A percentile compares a stretch with the other conserved stretches of the same genome.
Evolutionary conservation across 495 filamentous ascomycete genomes (phyloP).

Genomic region (Chaetomidium leptoderma): DNA sequence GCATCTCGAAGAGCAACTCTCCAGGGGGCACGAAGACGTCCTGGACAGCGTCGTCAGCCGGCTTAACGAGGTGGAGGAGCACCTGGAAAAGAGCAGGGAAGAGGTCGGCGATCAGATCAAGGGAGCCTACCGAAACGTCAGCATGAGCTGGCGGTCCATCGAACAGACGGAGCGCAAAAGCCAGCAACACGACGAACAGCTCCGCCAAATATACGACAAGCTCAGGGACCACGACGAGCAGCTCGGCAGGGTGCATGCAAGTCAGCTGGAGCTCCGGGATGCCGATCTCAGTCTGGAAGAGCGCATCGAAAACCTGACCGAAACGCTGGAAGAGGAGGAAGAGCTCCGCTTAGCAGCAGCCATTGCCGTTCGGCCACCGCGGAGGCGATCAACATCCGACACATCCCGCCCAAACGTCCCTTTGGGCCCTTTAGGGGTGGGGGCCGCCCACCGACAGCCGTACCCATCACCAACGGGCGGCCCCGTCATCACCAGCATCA

Average conservation of each 20-base stretch:
- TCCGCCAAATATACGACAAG: constrained; percentile 43
- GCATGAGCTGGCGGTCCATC: constrained; percentile 49
- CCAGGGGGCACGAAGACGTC: constrained; percentile 40
- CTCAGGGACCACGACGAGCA: constrained; percentile 39
- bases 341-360: constrained; percentile 17
- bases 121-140: constrained; percentile 47
- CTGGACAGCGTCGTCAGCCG: constrained; percentile 41
- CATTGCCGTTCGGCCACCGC: constrained; percentile 15
- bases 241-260: constrained; percentile 40
- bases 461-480: constrained; percentile 22
- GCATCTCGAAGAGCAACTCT: constrained; percentile 46
- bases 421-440: constrained; percentile 33
- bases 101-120: constrained; percentile 49
- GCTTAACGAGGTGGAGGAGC: constrained; percentile 48
- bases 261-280: constrained; percentile 47
- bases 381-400: constrained; percentile 36
- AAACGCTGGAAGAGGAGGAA: constrained; percentile 35
- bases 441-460: constrained; percentile 23
- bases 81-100: constrained; percentile 46
- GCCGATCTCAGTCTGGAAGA: constrained; percentile 50
- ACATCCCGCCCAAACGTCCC: constrained; percentile 28
- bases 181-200: constrained; percentile 42
- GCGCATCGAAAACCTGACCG: constrained; percentile 46
- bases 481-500: constrained; percentile 11
- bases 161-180: constrained; percentile 41